Conservation (phyloP, 2,329 filamentous ascomycete species). For the Cercospora sojina region DNA sequence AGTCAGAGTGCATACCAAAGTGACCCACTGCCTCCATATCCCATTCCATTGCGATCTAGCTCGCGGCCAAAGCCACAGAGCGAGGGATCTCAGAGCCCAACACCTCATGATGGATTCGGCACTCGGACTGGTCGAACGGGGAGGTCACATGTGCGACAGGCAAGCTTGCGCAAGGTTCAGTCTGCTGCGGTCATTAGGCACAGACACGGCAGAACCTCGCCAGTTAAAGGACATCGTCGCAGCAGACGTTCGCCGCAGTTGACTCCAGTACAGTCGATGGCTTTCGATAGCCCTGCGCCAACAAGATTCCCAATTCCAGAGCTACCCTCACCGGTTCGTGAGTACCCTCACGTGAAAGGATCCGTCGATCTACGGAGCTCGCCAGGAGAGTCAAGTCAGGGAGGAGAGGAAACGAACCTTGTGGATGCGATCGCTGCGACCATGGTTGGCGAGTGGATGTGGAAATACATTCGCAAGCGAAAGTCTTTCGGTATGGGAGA, state of each 20-base stretch:
- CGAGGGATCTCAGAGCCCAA: conserved; percentile 77
- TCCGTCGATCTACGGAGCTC: conserved; percentile 28
- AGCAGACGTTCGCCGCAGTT: conserved; percentile 36
- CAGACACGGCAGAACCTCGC: conserved; percentile 58
- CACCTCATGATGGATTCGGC: conserved; percentile 49
- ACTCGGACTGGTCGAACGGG: conserved; percentile 19
- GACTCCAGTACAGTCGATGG: conserved; percentile 40
- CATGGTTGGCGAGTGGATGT: conserved; percentile 98
- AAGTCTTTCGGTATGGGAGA: conserved; percentile 85
- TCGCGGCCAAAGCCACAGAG: conserved; percentile 72
- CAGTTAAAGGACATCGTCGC: conserved; percentile 39
- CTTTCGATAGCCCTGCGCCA: conserved; percentile 35
- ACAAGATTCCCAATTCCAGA: conserved; percentile 39
- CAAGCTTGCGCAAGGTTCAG: conserved; percentile 73
- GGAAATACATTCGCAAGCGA: conserved; percentile 80
- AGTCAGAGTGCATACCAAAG: conserved; percentile 37
- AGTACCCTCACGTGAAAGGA: conserved; percentile 27
- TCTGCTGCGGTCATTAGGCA: conserved; percentile 72
- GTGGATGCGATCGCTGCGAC: conserved; percentile 97
- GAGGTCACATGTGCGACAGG: conserved; percentile 28
- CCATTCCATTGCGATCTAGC: conserved; percentile 84
- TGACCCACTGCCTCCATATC: conserved; percentile 68
- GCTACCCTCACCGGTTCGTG: conserved; percentile 33
- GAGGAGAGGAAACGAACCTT: conserved; percentile 57
- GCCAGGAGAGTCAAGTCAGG: conserved; percentile 18